Evolutionary conservation across 768 basidiomycete species (phyloP).

Genomic region (Amanita inopinata): DNA sequence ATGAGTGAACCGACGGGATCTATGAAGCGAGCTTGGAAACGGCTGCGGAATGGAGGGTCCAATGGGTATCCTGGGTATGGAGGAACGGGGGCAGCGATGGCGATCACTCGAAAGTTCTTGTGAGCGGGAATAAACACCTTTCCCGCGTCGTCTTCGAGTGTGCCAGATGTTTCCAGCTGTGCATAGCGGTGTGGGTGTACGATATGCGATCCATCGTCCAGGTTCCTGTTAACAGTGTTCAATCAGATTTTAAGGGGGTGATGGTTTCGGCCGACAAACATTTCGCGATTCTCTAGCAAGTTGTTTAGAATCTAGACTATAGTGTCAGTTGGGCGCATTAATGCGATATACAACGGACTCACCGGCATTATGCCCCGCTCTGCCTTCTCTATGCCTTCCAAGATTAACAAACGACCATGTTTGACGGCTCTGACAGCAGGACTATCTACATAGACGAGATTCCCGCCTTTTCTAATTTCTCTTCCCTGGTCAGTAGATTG

Average conservation of each 20-base stretch:
- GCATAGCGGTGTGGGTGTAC: conserved; percentile 52
- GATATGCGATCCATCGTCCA: conserved; percentile 64
- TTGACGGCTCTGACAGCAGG: conserved; percentile 59
- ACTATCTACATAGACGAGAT: conserved; percentile 58
- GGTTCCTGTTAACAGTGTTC: conserved; percentile 32
- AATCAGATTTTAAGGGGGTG: neutral
- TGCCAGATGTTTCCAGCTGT: conserved; percentile 30
- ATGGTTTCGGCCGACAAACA: conserved; percentile 26
- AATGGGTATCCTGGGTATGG: conserved; percentile 59
- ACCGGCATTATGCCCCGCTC: conserved; percentile 68
- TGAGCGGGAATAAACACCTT: conserved; percentile 55
- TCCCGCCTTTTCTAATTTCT: conserved; percentile 52
- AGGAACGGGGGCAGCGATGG: conserved; percentile 60
- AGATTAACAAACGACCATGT: conserved; percentile 50
- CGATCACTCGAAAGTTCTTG: conserved; percentile 58
- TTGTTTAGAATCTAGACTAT: conserved; percentile 45
- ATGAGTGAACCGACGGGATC: conserved; percentile 48
- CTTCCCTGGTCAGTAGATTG: conserved; percentile 29
- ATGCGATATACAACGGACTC: conserved; percentile 14
- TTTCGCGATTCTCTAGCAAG: conserved; percentile 62
- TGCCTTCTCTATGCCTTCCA: conserved; percentile 66
- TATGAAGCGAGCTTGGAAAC: conserved; percentile 59
- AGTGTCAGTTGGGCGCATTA: neutral
- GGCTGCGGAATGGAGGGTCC: conserved; percentile 59
- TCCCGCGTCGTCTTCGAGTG: conserved; percentile 21